A percentile compares a stretch with the other conserved stretches of the same genome.
phyloP scores from a whole-genome alignment of 2,329 filamentous ascomycete genomes.

The Tolypocladium cylindrosporum region DNA sequence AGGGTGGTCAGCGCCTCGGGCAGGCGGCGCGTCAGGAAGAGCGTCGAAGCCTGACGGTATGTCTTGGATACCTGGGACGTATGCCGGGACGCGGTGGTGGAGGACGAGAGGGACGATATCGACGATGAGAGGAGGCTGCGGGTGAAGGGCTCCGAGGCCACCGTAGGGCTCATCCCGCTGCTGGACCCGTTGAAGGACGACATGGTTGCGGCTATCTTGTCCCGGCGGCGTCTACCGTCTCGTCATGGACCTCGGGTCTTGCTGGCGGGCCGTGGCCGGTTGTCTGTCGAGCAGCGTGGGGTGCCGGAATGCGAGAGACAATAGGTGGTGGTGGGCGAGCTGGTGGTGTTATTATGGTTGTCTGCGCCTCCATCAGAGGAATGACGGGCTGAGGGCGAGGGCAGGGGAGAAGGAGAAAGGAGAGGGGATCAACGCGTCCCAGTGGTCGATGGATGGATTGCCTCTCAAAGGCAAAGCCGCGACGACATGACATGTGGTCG shows the following conservation, averaged over 20 bases:
- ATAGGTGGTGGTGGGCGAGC: neutral
- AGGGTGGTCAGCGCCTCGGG: conserved; percentile 83
- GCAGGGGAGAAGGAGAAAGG: neutral
- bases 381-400: neutral
- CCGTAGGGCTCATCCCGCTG: conserved; percentile 23
- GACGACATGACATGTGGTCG: conserved; percentile 10
- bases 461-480: conserved; percentile 2
- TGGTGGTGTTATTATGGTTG: neutral
- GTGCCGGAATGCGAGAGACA: neutral
- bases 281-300: neutral
- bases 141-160: conserved; percentile 30
- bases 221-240: neutral
- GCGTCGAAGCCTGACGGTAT: conserved; percentile 86
- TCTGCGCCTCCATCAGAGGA: neutral
- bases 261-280: neutral
- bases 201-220: conserved; percentile 20
- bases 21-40: conserved; percentile 88
- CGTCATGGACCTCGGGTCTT: neutral
- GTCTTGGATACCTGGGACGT: conserved; percentile 75
- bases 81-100: conserved; percentile 49
- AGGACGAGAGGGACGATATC: conserved; percentile 58
- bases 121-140: conserved; percentile 52
- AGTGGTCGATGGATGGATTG: conserved; percentile 1
- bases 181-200: conserved; percentile 20
- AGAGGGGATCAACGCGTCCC: neutral